These are phyloP conservation scores for Scedosporium boydii DNA, from an alignment of 2,329 filamentous ascomycete genomes.

Conservation along the genomic window DNA sequence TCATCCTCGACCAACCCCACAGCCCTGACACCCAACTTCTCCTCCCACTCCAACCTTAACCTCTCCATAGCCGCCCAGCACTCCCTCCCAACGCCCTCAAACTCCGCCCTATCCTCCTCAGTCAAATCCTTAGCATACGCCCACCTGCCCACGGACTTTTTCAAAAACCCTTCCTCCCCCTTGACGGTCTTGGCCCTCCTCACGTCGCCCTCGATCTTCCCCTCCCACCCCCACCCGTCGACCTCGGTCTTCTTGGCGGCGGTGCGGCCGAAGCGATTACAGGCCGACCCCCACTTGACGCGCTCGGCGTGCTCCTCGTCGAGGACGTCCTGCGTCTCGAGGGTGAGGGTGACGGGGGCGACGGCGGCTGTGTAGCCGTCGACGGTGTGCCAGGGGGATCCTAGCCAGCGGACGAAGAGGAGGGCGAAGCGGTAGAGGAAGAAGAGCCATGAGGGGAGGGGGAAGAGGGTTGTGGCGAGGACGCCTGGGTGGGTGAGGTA, in stretches of 20 bases:
- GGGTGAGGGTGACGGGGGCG: conserved; percentile 67
- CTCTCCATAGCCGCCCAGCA: conserved; percentile 66
- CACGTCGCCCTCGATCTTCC: conserved; percentile 33
- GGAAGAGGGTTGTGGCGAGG: conserved; percentile 71
- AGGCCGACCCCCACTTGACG: conserved; percentile 78
- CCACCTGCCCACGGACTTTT: conserved; percentile 48
- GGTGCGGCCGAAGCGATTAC: conserved; percentile 46
- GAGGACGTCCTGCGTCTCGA: conserved; percentile 55
- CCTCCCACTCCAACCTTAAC: conserved; percentile 58
- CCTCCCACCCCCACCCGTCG: conserved; percentile 73
- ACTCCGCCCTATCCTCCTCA: conserved; percentile 47
- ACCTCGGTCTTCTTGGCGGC: conserved; percentile 71
- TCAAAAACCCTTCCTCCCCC: conserved; percentile 33
- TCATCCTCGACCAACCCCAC: background rate
- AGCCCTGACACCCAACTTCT: conserved; percentile 18
- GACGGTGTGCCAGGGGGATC: conserved; percentile 81
- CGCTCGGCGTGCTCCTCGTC: conserved; percentile 44
- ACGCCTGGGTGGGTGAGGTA: conserved; percentile 84
- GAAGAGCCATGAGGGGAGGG: conserved; percentile 59
- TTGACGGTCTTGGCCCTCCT: background rate
- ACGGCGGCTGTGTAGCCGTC: conserved; percentile 68
- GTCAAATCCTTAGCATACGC: conserved; percentile 49
- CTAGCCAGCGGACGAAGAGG: conserved; percentile 64
- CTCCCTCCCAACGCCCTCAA: conserved; percentile 50
- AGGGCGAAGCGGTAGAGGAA: conserved; percentile 60